Base-by-base conservation (phyloP, 164 flowering plant genomes). In the Annona squamosa region DNA sequence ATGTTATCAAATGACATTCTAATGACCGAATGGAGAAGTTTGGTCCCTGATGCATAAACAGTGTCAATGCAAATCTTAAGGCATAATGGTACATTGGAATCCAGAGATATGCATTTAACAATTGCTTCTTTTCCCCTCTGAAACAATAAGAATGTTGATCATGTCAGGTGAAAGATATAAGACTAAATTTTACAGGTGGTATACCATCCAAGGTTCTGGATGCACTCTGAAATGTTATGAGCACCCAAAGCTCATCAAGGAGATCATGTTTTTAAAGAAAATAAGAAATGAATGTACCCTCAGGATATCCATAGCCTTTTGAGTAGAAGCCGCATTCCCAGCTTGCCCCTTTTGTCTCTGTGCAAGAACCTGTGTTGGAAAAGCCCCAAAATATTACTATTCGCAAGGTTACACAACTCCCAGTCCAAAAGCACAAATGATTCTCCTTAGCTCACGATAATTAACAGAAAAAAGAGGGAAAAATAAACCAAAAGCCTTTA, bases 281-380 rank as follows among this genome's bases (percentile, higher is more conserved):
- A 46, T 2, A 41, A 72, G n/a, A 62, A 18, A 3, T 18, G 57
- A 63, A 69, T 13, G 46, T 79, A 96, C 99, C 98, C 91, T 92
- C 77, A 91, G 73, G 64, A 93, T 72, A 75, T 96, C 96, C 71
- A 89, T 78, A 37, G 97, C 95, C 82, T 87, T 88, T 48, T 90
- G 92, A 57, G 99, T 79, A 67, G 97, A 86, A 72, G 87, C 82
- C 13, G 93, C 87, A 83, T 89, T 77, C 48, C 83, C 73, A 65
- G 88, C 84, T 78, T 90, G 93, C 47, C 93, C 99, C 82, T 93
- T 93, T 82, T 92, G 95, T 84, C 91, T 96, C 72, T 93, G 97
- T 26, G 97, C 97, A 84, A 83, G 89, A 82, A 84, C 79, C 98
- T 93, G 81, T 48, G 68, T 68, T 48, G 69, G 4, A 73, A 46